Conservation (phyloP, 2,329 filamentous ascomycete genomes). For the Aureobasidium namibiae region DNA sequence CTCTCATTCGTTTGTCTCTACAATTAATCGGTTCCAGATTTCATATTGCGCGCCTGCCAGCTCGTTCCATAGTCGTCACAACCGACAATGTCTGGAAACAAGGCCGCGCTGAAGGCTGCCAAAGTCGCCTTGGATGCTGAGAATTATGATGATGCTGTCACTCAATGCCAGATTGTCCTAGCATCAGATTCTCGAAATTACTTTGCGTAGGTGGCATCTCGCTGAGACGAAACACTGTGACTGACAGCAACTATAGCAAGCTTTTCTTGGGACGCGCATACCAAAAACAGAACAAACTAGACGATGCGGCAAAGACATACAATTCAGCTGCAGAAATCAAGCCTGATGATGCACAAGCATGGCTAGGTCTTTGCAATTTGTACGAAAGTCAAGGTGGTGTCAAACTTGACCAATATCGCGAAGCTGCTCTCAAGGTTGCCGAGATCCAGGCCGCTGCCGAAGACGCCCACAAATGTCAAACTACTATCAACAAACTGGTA, state of each 20-base stretch:
- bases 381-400: conserved; percentile 68
- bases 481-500: conserved; percentile 70
- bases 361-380: conserved; percentile 80
- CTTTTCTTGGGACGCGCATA: conserved; percentile 82
- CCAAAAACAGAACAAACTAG: conserved; percentile 63
- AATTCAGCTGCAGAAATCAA: conserved; percentile 62
- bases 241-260: conserved; percentile 41
- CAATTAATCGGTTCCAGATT: not conserved
- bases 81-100: conserved; percentile 36
- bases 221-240: not conserved
- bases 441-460: conserved; percentile 62
- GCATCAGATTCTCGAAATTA: conserved; percentile 70
- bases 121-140: conserved; percentile 68
- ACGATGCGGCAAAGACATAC: conserved; percentile 72
- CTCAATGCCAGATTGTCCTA: conserved; percentile 61
- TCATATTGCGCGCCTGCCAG: not conserved
- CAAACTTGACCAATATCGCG: conserved; percentile 65
- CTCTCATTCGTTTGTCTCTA: not conserved
- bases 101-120: conserved; percentile 73
- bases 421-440: conserved; percentile 64
- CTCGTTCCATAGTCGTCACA: not conserved
- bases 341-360: conserved; percentile 70
- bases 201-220: conserved; percentile 55
- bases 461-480: conserved; percentile 51
- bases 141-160: conserved; percentile 68